Percentiles rank a stretch among this genome's conserved stretches.
Conservation (phyloP, 2,329 filamentous ascomycete genomes). For the Bertia moriformis region DNA sequence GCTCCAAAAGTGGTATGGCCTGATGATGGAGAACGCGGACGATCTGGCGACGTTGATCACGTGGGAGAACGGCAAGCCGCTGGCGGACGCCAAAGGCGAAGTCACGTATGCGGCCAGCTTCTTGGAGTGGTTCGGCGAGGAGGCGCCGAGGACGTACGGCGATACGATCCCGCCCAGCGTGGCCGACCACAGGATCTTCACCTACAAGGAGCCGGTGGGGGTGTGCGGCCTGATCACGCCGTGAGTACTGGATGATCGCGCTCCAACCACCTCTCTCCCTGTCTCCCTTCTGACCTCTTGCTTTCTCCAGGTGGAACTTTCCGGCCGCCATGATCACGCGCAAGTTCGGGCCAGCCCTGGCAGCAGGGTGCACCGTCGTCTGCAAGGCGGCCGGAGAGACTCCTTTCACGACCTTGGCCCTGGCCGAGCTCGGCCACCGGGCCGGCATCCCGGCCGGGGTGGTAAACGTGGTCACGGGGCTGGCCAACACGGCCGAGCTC, state of each 20-base stretch:
- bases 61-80: conserved; percentile 79
- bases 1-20: conserved; percentile 67
- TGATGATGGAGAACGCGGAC: conserved; percentile 64
- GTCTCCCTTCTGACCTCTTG: background rate
- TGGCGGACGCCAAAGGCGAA: conserved; percentile 61
- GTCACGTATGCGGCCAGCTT: conserved; percentile 61
- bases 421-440: conserved; percentile 72
- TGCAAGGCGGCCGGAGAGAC: conserved; percentile 86
- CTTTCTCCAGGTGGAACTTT: conserved; percentile 58
- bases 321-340: conserved; percentile 63
- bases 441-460: conserved; percentile 85
- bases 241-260: conserved; percentile 10
- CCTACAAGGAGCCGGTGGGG: conserved; percentile 70
- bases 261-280: conserved; percentile 1
- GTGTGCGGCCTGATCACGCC: conserved; percentile 74
- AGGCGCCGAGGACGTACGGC: conserved; percentile 61
- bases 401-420: conserved; percentile 74
- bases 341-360: conserved; percentile 61
- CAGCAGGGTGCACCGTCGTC: conserved; percentile 90
- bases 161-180: conserved; percentile 59
- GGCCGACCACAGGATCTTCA: conserved; percentile 61
- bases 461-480: conserved; percentile 72
- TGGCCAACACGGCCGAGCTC: conserved; percentile 66
- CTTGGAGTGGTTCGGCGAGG: conserved; percentile 70
- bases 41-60: conserved; percentile 74